Evolutionary conservation across 2,329 filamentous ascomycete species (phyloP), one percentile per base, ranked within the genome.

Genomic region (Calonectria multiphialidica): DNA sequence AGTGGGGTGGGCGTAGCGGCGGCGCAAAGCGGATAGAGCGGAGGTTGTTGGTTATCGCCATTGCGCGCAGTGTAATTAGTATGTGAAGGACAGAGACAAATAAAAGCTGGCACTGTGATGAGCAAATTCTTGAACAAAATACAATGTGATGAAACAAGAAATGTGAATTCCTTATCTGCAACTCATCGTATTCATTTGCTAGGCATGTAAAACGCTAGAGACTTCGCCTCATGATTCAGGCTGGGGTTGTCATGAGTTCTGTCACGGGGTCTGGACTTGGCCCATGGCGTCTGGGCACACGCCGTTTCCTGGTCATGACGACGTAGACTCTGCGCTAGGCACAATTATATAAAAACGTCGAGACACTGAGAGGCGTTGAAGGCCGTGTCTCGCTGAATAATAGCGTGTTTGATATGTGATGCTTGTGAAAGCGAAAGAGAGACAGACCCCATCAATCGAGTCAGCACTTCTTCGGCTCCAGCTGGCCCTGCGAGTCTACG

Each of bases 1-100:
- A 59, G 30, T 73, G 77, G 71, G 33, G 76, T 79, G 76, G 9
- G 37, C 6, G 5, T 76, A 77, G 70, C 28, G 2, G 13, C 16
- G 6, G 57, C 37, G 37, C 28, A 33, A 23, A 21, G 33, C 53
- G 53, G 53, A 57, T 57, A 18, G 30, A 61, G 37, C 23, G 37
- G 40, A 42, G 23, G 37, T 61, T 61, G 28, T 61, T 61, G 23
- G 37, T 61, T 61, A 8, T 61, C 44, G 23, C 8, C 6, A 37
- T 37, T 37, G 3, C 3, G 33, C 23, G n/a, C 5, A 15, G 7
- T 23, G n/a, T 37, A 37, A 35, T 37, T 35, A 15, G 2, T 15
- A 16, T 15, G 5, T 21, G 9, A 37, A 37, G 35, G 3, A 37
- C 16, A 16, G 44, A 47, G 12, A 10, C n/a, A 37, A 23, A 33